Conservation (phyloP, 2,329 filamentous ascomycete genomes). For the Amylocarpus encephaloides region DNA sequence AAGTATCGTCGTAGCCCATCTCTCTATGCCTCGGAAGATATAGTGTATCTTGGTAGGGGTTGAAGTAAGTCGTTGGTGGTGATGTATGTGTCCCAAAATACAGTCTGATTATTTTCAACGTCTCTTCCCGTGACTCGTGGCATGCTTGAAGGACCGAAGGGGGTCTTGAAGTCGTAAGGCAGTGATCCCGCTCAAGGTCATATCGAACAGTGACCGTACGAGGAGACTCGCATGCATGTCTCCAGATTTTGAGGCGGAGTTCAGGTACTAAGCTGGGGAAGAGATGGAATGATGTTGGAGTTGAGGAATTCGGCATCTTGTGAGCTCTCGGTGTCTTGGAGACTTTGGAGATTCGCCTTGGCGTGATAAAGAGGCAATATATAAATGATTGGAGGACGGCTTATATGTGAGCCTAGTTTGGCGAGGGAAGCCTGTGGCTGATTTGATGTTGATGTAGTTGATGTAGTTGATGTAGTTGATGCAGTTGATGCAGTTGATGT, state of each 20-base stretch:
- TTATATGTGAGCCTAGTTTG: background rate
- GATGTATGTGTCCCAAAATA: constrained; percentile 27
- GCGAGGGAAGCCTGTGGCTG: too few species aligned
- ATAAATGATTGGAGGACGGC: too few species aligned
- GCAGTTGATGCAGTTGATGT: too few species aligned
- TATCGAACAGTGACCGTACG: constrained; percentile 32
- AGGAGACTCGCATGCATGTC: constrained; percentile 16
- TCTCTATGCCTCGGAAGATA: constrained; percentile 31
- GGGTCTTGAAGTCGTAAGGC: constrained; percentile 33
- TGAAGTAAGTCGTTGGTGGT: constrained; percentile 19
- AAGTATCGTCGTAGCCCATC: constrained; percentile 32
- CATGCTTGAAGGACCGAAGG: constrained; percentile 38
- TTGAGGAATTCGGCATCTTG: constrained; percentile 8
- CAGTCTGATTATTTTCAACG: constrained; percentile 32
- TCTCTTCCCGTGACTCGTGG: constrained; percentile 39
- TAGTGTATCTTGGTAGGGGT: constrained; percentile 16
- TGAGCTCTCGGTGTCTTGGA: background rate
- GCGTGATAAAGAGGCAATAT: background rate
- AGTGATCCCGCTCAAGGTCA: constrained; percentile 32
- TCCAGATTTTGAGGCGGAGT: constrained; percentile 27
- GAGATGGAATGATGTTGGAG: constrained; percentile 18
- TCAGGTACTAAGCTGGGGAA: constrained; percentile 27
- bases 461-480: too few species aligned
- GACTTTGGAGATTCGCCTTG: background rate
- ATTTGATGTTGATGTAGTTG: too few species aligned